Conservation (phyloP, 2,329 filamentous ascomycete genomes). For the Sclerotinia spermophila region DNA sequence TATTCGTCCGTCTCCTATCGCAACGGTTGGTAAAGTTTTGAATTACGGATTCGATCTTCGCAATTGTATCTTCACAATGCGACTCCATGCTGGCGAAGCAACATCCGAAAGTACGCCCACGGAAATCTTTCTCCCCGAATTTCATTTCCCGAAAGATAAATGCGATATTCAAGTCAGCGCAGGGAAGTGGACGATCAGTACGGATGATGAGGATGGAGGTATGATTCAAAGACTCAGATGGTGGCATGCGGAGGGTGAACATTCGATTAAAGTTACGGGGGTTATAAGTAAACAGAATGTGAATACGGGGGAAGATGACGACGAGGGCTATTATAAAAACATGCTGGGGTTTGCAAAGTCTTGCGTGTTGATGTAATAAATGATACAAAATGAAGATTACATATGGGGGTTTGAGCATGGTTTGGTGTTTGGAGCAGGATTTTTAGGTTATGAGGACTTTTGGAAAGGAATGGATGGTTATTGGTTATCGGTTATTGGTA, state of each 20-base stretch:
- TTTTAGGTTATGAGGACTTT: not conserved
- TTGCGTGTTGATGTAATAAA: conserved; percentile 47
- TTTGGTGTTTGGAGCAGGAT: not conserved
- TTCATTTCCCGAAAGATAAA: conserved; percentile 78
- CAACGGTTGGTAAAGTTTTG: conserved; percentile 66
- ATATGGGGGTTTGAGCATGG: not conserved
- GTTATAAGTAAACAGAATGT: conserved; percentile 61
- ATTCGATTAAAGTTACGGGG: conserved; percentile 73
- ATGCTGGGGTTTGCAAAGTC: conserved; percentile 45
- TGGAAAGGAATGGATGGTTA: too few species aligned
- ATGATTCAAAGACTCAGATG: conserved; percentile 75
- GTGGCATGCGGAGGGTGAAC: conserved; percentile 89
- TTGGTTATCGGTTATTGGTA: not conserved
- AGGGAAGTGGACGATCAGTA: conserved; percentile 85
- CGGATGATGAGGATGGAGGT: conserved; percentile 65
- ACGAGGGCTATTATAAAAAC: conserved; percentile 74
- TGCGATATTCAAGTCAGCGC: conserved; percentile 72
- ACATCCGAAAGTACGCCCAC: conserved; percentile 68
- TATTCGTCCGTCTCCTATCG: conserved; percentile 77
- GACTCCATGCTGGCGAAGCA: conserved; percentile 57
- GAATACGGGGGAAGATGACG: conserved; percentile 51
- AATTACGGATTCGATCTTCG: conserved; percentile 79
- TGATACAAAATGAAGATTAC: not conserved
- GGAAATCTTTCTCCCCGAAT: conserved; percentile 81
- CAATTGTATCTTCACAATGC: conserved; percentile 72